A percentile compares a stretch with the other conserved stretches of the same genome.
Evolutionary conservation across 768 basidiomycete species (phyloP).

Genomic region (Pleurotus tuber-regium): DNA sequence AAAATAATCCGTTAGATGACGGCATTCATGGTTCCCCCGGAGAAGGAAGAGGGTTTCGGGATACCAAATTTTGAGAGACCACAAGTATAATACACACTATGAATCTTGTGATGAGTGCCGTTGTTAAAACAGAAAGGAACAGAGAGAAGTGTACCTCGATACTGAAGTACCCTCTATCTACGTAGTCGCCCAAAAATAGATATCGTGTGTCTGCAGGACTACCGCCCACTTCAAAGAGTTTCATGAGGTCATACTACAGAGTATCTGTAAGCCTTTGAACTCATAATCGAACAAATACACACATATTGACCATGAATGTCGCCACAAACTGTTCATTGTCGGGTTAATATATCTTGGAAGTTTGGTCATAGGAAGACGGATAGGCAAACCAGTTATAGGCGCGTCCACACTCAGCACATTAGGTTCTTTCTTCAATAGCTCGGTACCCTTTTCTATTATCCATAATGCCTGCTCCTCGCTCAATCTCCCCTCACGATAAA

Average conservation of each 20-base stretch:
- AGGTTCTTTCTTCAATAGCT: constrained; percentile 77
- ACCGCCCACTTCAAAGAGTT: constrained; percentile 91
- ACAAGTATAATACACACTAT: constrained; percentile 96
- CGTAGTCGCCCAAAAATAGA: constrained; percentile 91
- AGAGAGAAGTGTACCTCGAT: constrained; percentile 61
- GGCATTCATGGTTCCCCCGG: constrained; percentile 98
- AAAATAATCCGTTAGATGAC: constrained; percentile 97
- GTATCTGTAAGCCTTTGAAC: constrained; percentile 9
- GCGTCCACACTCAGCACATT: constrained; percentile 95
- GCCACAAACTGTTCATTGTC: constrained; percentile 72
- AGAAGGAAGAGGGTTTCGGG: constrained; percentile 95
- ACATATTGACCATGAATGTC: constrained; percentile 99
- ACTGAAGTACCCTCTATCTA: constrained; percentile 91
- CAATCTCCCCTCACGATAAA: constrained; percentile 92
- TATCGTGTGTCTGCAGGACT: constrained; percentile 94
- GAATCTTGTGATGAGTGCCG: constrained; percentile 8
- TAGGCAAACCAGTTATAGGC: constrained; percentile 84
- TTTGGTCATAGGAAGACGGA: constrained; percentile 9
- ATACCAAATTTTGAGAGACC: constrained; percentile 99
- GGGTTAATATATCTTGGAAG: neutral
- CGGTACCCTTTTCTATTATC: constrained; percentile 87
- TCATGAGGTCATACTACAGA: constrained; percentile 87
- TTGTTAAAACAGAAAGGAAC: neutral
- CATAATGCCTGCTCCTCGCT: constrained; percentile 94
- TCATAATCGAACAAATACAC: constrained; percentile 28